Evolutionary conservation across 768 basidiomycete species (phyloP), one percentile per base, ranked within the genome.

Genomic region (Russula ochroleuca): DNA sequence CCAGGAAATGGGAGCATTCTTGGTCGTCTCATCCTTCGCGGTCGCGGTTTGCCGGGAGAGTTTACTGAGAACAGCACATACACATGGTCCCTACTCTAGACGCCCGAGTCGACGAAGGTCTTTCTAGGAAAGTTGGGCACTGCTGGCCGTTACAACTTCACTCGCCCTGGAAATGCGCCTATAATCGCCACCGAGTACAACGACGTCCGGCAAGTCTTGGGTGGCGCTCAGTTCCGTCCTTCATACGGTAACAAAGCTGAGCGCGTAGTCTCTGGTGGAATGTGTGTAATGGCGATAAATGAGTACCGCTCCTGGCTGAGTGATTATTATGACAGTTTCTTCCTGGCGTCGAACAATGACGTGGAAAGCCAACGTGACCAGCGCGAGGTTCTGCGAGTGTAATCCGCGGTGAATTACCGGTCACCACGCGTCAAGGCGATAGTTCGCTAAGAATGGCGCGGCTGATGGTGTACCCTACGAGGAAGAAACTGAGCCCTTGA

Each of bases 61-160:
- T 93, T 80, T 74, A 79, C 81, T 0, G 80, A 82, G 62, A 84
- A 87, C 72, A 89, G 87, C 63, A 76, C 83, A 52, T 93, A 90
- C 71, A 85, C 92, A 4, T 92, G 89, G 83, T 93, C 92, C 85
- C 88, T 91, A n/a, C 78, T 93, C 49, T 86, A 92, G 85, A 88
- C 86, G 0, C 92, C 91, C 4, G 76, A 79, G 0, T 72, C 84
- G 2, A 92, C 92, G 90, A 75, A 82, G 63, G 74, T 69, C 1
- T 72, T 85, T 70, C 75, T 92, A 59, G 78, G 71, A 57, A 81
- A 88, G 37, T 69, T 92, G 40, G 80, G 81, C 45, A 75, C 82
- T 25, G 61, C 76, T 19, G 77, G 82, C 31, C 73, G 80, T 51
- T 93, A 92, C 67, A 79, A 84, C 62, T 54, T 85, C 23, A 71